Conservation (phyloP, 345 rosid genomes). For the Lagerstroemia speciosa region DNA sequence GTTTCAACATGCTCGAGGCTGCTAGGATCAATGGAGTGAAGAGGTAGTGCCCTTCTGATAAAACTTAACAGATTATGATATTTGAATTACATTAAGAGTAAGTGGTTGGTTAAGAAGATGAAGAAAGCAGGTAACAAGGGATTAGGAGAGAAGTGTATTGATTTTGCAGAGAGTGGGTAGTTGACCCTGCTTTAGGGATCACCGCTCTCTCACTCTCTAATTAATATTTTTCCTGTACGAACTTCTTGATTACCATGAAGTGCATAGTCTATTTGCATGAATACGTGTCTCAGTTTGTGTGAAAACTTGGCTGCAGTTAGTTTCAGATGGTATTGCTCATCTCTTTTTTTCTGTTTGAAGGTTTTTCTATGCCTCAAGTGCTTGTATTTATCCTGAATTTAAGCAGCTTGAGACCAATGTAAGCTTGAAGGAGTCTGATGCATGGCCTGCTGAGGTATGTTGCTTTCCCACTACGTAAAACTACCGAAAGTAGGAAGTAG, state of each 20-base stretch:
- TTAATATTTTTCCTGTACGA: not conserved
- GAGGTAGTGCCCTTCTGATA: constrained; percentile 33
- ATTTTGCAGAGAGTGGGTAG: too few species aligned
- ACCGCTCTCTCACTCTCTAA: too few species aligned
- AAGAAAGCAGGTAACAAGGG: too few species aligned
- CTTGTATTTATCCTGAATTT: constrained; percentile 96
- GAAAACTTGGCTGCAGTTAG: not conserved
- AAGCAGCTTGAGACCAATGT: constrained; percentile 97
- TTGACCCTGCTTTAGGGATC: too few species aligned
- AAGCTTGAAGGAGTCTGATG: constrained; percentile 97
- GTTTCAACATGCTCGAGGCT: constrained; percentile 97
- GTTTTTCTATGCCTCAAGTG: constrained; percentile 99
- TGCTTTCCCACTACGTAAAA: not conserved
- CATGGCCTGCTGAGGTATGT: constrained; percentile 99
- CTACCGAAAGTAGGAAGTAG: not conserved
- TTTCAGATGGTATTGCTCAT: not conserved
- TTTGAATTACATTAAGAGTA: too few species aligned
- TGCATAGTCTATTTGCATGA: not conserved
- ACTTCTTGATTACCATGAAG: not conserved
- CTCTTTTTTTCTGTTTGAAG: constrained; percentile 19
- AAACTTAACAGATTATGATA: not conserved
- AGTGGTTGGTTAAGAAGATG: too few species aligned
- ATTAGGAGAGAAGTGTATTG: too few species aligned
- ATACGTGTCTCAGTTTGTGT: not conserved
- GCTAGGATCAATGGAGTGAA: constrained; percentile 81